Evolutionary conservation across 2,329 filamentous ascomycete genomes (phyloP).

Genomic region (Pseudocercospora macadamiae): DNA sequence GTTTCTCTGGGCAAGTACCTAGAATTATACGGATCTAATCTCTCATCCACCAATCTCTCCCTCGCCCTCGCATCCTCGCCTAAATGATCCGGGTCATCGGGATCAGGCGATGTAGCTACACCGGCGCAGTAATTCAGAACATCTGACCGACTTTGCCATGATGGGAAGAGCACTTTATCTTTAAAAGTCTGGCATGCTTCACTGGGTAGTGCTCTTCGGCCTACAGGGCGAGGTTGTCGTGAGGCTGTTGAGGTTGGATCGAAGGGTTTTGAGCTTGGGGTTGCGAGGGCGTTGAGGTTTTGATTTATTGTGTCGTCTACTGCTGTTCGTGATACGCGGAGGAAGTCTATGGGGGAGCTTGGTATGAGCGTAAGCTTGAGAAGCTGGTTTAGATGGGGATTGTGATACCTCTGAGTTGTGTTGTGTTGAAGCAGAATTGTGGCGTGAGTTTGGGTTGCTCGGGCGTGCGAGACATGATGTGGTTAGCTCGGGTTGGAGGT

Average conservation of each 20-base stretch:
- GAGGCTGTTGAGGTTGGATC: conserved; percentile 76
- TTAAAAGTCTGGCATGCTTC: conserved; percentile 73
- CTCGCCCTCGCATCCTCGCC: conserved; percentile 70
- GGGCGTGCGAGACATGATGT: conserved; percentile 47
- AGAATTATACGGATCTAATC: conserved; percentile 87
- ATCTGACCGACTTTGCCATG: conserved; percentile 81
- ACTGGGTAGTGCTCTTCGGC: conserved; percentile 59
- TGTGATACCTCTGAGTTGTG: conserved; percentile 50
- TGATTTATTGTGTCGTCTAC: conserved; percentile 94
- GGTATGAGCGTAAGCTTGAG: conserved; percentile 37
- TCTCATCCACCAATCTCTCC: conserved; percentile 79
- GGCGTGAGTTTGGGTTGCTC: conserved; percentile 48
- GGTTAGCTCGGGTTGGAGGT: conserved; percentile 1
- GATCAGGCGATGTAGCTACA: conserved; percentile 85
- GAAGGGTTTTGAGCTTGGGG: conserved; percentile 72
- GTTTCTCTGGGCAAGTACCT: conserved; percentile 80
- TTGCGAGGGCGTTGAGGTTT: conserved; percentile 86
- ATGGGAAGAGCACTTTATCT: conserved; percentile 77
- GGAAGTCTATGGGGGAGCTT: conserved; percentile 69
- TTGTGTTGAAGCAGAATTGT: conserved; percentile 57
- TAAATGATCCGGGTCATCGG: conserved; percentile 78
- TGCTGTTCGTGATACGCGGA: conserved; percentile 78
- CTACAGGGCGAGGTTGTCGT: conserved; percentile 56
- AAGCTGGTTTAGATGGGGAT: not conserved
- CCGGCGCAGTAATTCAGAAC: conserved; percentile 86